phyloP scores from a whole-genome alignment of 176 grass and related monocot species.

The Oryza brachyantha region DNA sequence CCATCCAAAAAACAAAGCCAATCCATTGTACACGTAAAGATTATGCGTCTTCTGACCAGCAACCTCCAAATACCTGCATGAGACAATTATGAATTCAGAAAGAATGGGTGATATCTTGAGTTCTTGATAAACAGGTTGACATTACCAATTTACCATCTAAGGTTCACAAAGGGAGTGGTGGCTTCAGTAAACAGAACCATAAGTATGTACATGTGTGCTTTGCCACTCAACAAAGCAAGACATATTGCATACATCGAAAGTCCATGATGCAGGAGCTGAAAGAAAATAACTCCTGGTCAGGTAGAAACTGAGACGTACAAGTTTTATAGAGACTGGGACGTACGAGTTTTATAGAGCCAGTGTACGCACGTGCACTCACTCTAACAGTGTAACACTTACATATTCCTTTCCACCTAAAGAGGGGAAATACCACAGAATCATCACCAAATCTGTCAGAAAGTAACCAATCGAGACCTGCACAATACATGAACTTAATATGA shows the following conservation, averaged over 20 bases:
- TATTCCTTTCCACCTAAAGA: constrained; percentile 89
- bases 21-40: constrained; percentile 70
- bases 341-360: neutral
- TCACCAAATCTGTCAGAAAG: constrained; percentile 66
- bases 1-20: constrained; percentile 80
- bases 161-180: constrained; percentile 88
- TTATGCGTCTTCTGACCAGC: constrained; percentile 56
- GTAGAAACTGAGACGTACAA: neutral
- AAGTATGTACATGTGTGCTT: constrained; percentile 85
- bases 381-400: constrained; percentile 49
- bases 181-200: constrained; percentile 85
- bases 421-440: constrained; percentile 70
- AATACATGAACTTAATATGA: neutral
- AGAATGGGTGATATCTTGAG: neutral
- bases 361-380: neutral
- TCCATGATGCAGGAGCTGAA: constrained; percentile 83
- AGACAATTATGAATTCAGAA: constrained; percentile 10
- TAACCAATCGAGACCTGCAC: constrained; percentile 75
- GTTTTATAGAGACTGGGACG: neutral
- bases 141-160: constrained; percentile 75
- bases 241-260: constrained; percentile 74
- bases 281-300: neutral
- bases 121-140: neutral
- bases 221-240: constrained; percentile 69
- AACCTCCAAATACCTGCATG: constrained; percentile 69